Percentiles rank a stretch among this genome's conserved stretches.
Evolutionary conservation across 106 monocot species (phyloP).

Genomic region (Chionographis japonica): DNA sequence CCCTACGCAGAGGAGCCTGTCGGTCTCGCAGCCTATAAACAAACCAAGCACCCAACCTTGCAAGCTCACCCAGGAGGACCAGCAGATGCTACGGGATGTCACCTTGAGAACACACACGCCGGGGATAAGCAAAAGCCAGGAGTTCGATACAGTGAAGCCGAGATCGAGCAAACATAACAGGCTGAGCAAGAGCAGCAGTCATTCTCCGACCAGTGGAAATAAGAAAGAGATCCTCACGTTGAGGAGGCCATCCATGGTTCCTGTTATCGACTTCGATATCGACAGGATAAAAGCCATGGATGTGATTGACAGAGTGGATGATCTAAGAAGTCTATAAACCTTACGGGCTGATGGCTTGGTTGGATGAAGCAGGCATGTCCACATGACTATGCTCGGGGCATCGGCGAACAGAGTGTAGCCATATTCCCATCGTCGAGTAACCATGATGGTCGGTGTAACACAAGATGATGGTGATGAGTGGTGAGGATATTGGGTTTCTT

Average conservation of each 20-base stretch:
- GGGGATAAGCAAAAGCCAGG: slow-evolving; percentile 96
- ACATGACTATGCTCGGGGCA: background rate
- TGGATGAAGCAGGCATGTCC: background rate
- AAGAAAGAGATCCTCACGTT: slow-evolving; percentile 26
- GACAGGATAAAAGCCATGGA: slow-evolving; percentile 78
- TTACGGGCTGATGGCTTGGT: background rate
- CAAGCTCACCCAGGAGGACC: slow-evolving; percentile 70
- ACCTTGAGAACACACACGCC: slow-evolving; percentile 59
- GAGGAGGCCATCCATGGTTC: slow-evolving; percentile 45
- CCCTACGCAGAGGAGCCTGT: slow-evolving; percentile 31
- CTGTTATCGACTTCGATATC: slow-evolving; percentile 68
- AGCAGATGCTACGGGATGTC: slow-evolving; percentile 72
- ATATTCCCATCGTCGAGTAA: background rate
- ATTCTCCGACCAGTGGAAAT: slow-evolving; percentile 53
- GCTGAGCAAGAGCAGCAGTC: slow-evolving; percentile 85
- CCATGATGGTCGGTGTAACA: too few relatives aligned
- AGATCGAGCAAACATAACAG: slow-evolving; percentile 39
- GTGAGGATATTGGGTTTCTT: background rate
- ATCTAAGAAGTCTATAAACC: slow-evolving; percentile 34
- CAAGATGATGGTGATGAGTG: background rate
- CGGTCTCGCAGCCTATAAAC: background rate
- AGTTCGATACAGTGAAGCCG: slow-evolving; percentile 42
- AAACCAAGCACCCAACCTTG: slow-evolving; percentile 22
- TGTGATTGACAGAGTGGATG: slow-evolving; percentile 79
- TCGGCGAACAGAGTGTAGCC: background rate